These are phyloP conservation scores for Eimeria acervulina DNA, from an alignment of 169 alveolate genomes.

Conservation along the genomic window DNA sequence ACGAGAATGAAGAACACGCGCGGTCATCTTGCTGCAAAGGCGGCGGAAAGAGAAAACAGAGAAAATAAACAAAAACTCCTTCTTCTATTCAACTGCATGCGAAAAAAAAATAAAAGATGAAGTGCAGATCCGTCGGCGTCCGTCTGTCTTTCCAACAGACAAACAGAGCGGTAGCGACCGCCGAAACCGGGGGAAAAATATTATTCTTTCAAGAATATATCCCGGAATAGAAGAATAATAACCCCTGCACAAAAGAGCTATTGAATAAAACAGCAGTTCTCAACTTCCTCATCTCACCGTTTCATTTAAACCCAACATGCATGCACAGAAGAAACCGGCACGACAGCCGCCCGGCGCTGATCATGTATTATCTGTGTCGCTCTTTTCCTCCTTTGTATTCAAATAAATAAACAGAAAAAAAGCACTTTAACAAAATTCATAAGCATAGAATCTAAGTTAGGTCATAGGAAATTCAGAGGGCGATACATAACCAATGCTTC, in stretches of 20 bases:
- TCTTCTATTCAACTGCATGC: not conserved
- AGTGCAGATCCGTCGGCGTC: not conserved
- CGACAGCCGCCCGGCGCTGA: slow-evolving; percentile 17
- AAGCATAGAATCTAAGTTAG: not conserved
- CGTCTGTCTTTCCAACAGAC: not conserved
- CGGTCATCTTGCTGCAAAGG: not conserved
- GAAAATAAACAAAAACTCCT: not conserved
- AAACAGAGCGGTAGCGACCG: not conserved
- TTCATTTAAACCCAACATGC: not conserved
- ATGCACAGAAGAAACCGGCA: slow-evolving; percentile 16
- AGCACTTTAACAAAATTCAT: not conserved
- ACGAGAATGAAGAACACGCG: not conserved
- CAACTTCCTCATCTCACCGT: not conserved
- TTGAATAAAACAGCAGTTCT: not conserved
- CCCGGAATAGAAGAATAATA: not conserved
- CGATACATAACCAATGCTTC: not conserved
- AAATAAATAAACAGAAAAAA: not conserved
- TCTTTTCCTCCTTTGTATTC: not conserved
- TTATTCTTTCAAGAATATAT: not conserved
- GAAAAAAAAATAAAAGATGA: not conserved
- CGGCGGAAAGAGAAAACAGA: not conserved
- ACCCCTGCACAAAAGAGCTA: not conserved
- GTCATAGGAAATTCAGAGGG: not conserved
- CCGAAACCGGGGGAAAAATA: not conserved
- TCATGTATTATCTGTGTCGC: not conserved